phyloP scores from a whole-genome alignment of 176 grass and related monocot species.

The Aegilops longissima region DNA sequence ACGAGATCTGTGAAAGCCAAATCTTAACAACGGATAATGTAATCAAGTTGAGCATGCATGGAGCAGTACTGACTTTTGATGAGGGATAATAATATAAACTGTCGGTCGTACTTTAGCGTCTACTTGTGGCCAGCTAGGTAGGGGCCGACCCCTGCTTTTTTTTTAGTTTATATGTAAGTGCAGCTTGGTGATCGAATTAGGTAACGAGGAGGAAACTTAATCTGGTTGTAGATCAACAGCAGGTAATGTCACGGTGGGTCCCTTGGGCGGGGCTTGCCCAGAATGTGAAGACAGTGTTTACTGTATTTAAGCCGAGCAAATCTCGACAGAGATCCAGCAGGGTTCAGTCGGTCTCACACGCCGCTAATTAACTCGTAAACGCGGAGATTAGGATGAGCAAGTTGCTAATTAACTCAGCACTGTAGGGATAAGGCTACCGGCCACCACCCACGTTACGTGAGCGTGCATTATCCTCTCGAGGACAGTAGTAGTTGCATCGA shows the following conservation, averaged over 20 bases:
- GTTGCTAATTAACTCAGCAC: too few species aligned
- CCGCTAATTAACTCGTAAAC: not conserved
- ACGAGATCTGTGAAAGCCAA: slow-evolving; percentile 7
- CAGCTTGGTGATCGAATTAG: slow-evolving; percentile 30
- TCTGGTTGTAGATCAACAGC: not conserved
- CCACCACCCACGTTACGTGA: too few species aligned
- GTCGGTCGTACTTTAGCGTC: not conserved
- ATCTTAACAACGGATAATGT: slow-evolving; percentile 38
- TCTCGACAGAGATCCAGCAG: not conserved
- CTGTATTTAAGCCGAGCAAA: not conserved
- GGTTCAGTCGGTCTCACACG: not conserved
- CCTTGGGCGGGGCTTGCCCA: not conserved
- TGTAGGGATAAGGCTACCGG: too few species aligned
- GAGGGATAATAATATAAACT: not conserved
- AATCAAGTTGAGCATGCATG: slow-evolving; percentile 8
- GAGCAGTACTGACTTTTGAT: not conserved
- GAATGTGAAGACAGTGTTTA: slow-evolving; percentile 10
- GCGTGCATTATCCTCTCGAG: too few species aligned
- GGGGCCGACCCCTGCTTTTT: too few species aligned
- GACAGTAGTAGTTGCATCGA: too few species aligned
- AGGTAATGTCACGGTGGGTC: slow-evolving; percentile 3
- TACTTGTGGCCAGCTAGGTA: not conserved
- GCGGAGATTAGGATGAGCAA: not conserved
- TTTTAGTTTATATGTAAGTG: too few species aligned
- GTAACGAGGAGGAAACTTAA: not conserved